Evolutionary conservation across 2,329 filamentous ascomycete species (phyloP), one percentile per base, ranked within the genome.

Genomic region (Penicillium sp.): DNA sequence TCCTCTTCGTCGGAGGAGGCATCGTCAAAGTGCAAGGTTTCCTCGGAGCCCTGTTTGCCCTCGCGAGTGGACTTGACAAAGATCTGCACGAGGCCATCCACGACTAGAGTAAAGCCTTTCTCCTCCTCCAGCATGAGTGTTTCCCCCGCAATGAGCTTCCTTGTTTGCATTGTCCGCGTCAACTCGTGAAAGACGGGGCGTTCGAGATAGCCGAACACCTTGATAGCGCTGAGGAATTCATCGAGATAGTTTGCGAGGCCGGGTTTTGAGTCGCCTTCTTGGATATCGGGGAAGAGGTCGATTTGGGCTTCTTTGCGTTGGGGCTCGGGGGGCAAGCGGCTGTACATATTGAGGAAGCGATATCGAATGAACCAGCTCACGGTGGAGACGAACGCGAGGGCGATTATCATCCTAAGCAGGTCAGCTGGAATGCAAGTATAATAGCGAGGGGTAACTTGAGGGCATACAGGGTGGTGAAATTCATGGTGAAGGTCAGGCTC

Each of bases 191-290:
- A 99, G 34, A 99, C 94, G 0, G 94, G 91, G 21, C 94, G 85
- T 70, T 99, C 94, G 36, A 99, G 79, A 68, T 97, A 99, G 7
- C 94, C 94, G 74, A 99, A 99, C 51, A 99, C 94, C 73, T 97
- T 99, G 77, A 99, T 99, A 24, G 95, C 94, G 68, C 92, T 97
- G 18, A 99, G 78, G 64, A 99, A 99, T 71, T 99, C 95, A 73
- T 99, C 94, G 21, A 99, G 80, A 63, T 99, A 99, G 69, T 92
- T 99, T n/a, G 91, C 86, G 37, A 99, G 79, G 0, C 93, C 94
- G 0, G 91, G 87, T 72, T 99, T 99, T 24, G 86, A 86, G 56
- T 92, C 91, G 43, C 89, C 89, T 61, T 96, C 93, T 65, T 96
- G 90, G 3, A 89, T 87, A 65, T 97, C 93, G 3, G 94, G 92